Percentiles rank a stretch among this genome's conserved stretches.
These are phyloP conservation scores for Tagetes erecta DNA, from an alignment of 129 eudicot genomes.

Conservation along the genomic window DNA sequence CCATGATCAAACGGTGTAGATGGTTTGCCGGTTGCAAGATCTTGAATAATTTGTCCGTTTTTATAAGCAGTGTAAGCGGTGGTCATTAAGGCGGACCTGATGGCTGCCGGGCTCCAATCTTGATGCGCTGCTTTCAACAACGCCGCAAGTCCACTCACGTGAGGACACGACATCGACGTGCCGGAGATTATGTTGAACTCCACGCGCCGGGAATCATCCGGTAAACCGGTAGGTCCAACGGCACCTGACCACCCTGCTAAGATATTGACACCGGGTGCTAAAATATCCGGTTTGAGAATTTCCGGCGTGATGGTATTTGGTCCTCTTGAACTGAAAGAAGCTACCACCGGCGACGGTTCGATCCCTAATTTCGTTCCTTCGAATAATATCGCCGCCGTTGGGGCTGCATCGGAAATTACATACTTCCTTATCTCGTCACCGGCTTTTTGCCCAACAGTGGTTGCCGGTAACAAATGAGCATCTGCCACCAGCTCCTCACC, in stretches of 20 bases:
- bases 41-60: conserved; percentile 54
- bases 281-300: conserved; percentile 74
- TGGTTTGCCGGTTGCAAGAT: conserved; percentile 80
- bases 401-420: conserved; percentile 47
- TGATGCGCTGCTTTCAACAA: conserved; percentile 85
- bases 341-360: conserved; percentile 94
- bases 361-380: conserved; percentile 88
- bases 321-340: conserved; percentile 92
- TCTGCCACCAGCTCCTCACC: conserved; percentile 97
- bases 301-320: conserved; percentile 86
- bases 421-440: conserved; percentile 66
- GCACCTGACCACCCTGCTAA: conserved; percentile 81
- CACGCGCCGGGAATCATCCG: conserved; percentile 72
- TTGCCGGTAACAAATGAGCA: conserved; percentile 85
- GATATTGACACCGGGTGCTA: conserved; percentile 97
- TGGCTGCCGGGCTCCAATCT: conserved; percentile 91
- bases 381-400: conserved; percentile 68
- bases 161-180: conserved; percentile 98
- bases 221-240: conserved; percentile 81
- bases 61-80: conserved; percentile 75
- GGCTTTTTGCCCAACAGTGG: conserved; percentile 72
- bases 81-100: conserved; percentile 91
- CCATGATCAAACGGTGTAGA: conserved; percentile 96
- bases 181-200: conserved; percentile 88
- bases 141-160: conserved; percentile 92